Evolutionary conservation across 2,329 filamentous ascomycete genomes (phyloP).

Genomic region (Hypoxylon sp.): DNA sequence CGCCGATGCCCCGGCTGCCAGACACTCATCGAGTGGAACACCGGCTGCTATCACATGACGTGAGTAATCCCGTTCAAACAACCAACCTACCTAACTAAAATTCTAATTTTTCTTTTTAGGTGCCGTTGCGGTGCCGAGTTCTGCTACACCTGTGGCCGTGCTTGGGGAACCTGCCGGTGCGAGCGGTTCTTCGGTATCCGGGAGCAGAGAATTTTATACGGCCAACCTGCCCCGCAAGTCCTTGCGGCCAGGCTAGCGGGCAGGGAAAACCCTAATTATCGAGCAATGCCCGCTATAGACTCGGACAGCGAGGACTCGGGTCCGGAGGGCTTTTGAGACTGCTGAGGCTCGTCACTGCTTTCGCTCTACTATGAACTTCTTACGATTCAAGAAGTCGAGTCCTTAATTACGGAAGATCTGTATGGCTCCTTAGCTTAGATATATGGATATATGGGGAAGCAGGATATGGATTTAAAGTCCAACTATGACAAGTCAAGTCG

Average conservation of each 20-base stretch:
- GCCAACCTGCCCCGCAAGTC: neutral
- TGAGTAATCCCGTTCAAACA: constrained; percentile 52
- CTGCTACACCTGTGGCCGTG: constrained; percentile 40
- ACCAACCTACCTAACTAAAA: neutral
- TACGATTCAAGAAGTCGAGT: no score
- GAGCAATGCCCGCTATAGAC: neutral
- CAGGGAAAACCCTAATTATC: neutral
- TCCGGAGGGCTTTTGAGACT: neutral
- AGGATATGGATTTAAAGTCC: no score
- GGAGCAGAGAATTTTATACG: neutral
- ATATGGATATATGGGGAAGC: no score
- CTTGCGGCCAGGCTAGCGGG: neutral
- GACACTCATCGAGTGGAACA: constrained; percentile 62
- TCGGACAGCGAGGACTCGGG: neutral
- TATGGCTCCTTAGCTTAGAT: no score
- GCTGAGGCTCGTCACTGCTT: no score
- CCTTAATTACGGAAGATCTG: no score
- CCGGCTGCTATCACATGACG: constrained; percentile 70
- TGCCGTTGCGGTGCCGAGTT: constrained; percentile 42
- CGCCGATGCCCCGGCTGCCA: constrained; percentile 63
- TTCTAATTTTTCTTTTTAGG: constrained; percentile 45
- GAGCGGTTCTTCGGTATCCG: neutral
- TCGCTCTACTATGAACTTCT: no score
- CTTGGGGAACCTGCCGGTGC: constrained; percentile 14
- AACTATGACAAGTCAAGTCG: no score